phyloP scores from a whole-genome alignment of 2,329 filamentous ascomycete species.

The Eutypa lata region DNA sequence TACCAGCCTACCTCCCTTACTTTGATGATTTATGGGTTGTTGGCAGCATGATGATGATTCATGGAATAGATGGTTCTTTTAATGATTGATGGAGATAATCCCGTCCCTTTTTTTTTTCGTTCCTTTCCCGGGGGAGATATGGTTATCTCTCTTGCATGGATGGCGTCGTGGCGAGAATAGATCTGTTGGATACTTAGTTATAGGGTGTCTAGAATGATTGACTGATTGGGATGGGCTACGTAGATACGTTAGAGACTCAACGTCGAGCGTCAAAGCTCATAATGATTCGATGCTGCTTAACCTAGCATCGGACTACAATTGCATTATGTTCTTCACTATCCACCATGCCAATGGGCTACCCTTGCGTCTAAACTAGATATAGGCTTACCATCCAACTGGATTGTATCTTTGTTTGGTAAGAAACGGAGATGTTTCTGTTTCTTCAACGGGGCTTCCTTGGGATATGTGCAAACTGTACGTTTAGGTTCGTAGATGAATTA shows the following conservation, averaged over 20 bases:
- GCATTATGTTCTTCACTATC: no score
- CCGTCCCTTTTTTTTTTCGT: neutral
- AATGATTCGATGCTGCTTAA: neutral
- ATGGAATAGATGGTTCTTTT: no score
- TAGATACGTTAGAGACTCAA: conserved; percentile 2
- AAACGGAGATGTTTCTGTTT: no score
- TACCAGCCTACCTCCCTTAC: neutral
- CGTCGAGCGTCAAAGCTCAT: neutral
- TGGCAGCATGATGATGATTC: no score
- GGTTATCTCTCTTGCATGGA: neutral
- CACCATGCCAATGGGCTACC: no score
- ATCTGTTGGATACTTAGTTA: neutral
- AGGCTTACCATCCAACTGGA: no score
- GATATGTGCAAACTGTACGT: no score
- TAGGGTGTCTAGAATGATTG: neutral
- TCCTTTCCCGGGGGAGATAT: neutral
- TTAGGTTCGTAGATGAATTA: no score
- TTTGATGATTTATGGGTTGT: conserved; percentile 8
- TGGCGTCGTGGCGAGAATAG: neutral
- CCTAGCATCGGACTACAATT: neutral
- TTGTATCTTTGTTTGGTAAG: no score
- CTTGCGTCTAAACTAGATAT: no score
- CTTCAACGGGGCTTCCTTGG: no score
- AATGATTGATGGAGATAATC: neutral
- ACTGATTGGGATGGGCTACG: no score